Percentiles rank a stretch among this genome's conserved stretches.
Conservation (phyloP, 2,329 filamentous ascomycete genomes). For the Fusarium pseudograminearum region DNA sequence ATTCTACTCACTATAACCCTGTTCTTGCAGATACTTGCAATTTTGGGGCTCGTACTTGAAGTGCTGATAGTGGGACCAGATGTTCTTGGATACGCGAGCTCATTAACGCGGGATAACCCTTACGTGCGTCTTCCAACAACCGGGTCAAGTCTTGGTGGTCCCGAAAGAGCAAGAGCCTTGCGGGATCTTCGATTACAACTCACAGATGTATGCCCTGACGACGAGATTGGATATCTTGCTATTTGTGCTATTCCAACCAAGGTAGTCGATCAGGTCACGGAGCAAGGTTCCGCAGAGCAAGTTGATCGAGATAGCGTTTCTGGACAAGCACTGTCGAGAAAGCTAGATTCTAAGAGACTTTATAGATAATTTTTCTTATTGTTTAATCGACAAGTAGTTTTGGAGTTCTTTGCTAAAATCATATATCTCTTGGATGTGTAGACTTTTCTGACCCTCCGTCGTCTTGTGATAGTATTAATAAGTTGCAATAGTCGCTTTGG, state of each 20-base stretch:
- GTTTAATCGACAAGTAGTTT: too few species aligned
- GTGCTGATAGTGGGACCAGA: not conserved
- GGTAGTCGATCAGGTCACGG: not conserved
- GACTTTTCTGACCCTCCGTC: too few species aligned
- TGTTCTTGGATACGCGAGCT: conserved; percentile 2
- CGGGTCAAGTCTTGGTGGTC: not conserved
- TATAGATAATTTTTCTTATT: not conserved
- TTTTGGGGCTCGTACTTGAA: not conserved
- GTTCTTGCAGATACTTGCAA: not conserved
- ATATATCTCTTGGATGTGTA: too few species aligned
- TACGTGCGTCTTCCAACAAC: not conserved
- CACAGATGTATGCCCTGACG: not conserved
- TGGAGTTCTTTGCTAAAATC: too few species aligned
- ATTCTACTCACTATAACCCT: not conserved
- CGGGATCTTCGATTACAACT: not conserved
- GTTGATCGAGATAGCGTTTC: accelerated
- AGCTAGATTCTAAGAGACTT: not conserved
- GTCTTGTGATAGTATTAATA: not conserved
- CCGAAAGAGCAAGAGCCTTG: not conserved
- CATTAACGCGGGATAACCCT: not conserved
- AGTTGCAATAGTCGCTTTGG: accelerated
- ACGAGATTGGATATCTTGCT: not conserved
- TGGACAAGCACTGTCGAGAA: not conserved
- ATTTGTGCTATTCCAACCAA: not conserved
- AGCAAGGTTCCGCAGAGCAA: not conserved